Evolutionary conservation across 805 yeast genomes (phyloP).

Genomic region (Martiniozyma abietophila): DNA sequence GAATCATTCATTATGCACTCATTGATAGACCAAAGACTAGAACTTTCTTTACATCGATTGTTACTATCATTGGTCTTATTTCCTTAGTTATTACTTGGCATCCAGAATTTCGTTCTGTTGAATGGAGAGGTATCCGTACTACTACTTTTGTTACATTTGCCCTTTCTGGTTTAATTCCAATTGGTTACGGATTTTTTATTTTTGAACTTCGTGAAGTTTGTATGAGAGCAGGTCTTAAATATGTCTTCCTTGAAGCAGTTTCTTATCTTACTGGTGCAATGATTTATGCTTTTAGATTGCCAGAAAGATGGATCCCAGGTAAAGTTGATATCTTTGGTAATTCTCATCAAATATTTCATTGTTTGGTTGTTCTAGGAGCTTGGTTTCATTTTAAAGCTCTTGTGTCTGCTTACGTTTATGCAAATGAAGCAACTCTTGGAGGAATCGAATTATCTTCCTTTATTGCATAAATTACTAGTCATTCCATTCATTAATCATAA

Average conservation of each 20-base stretch:
- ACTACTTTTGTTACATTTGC: slow-evolving; percentile 75
- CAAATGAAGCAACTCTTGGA: slow-evolving; percentile 26
- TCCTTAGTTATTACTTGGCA: slow-evolving; percentile 59
- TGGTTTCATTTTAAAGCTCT: slow-evolving; percentile 63
- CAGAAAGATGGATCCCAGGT: slow-evolving; percentile 63
- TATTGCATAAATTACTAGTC: too few relatives aligned
- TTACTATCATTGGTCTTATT: slow-evolving; percentile 44
- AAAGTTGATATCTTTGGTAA: slow-evolving; percentile 63
- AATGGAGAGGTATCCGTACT: slow-evolving; percentile 72
- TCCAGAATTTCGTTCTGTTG: slow-evolving; percentile 56
- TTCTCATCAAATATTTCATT: slow-evolving; percentile 79
- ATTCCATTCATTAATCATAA: background rate
- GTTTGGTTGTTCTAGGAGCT: slow-evolving; percentile 70
- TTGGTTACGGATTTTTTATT: slow-evolving; percentile 38
- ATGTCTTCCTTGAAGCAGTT: slow-evolving; percentile 61
- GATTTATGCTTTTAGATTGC: slow-evolving; percentile 68
- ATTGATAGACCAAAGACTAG: slow-evolving; percentile 34
- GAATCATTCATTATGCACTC: slow-evolving; percentile 31
- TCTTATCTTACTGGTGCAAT: slow-evolving; percentile 74
- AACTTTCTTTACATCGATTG: slow-evolving; percentile 33
- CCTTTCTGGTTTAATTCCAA: slow-evolving; percentile 64
- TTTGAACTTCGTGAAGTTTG: slow-evolving; percentile 44
- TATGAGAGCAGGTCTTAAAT: slow-evolving; percentile 44
- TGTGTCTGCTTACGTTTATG: slow-evolving; percentile 42
- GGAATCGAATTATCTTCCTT: slow-evolving; percentile 3